Percentiles rank a stretch among this genome's conserved stretches.
Conservation (phyloP, 768 basidiomycete genomes). For the Trametes gibbosa region DNA sequence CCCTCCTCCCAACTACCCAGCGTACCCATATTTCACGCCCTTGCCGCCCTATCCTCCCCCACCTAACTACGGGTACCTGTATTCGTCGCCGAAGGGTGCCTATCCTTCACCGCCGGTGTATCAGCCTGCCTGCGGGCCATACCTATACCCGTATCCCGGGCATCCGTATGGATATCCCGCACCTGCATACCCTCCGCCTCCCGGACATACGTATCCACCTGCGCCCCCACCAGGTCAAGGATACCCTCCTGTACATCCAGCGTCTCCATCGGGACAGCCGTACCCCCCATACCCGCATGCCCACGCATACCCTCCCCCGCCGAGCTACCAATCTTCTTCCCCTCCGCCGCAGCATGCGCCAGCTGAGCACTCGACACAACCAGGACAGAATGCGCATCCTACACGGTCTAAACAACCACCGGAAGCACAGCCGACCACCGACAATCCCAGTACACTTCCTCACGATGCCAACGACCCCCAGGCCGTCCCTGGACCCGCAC, state of each 20-base stretch:
- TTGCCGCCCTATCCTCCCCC: constrained; percentile 25
- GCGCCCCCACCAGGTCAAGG: constrained; percentile 2
- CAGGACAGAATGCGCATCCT: not conserved
- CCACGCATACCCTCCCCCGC: constrained; percentile 20
- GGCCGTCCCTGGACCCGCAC: not conserved
- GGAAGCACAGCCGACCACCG: not conserved
- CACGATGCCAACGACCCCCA: not conserved
- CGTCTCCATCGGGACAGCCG: constrained; percentile 6
- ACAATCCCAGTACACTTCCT: not conserved
- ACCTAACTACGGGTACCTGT: constrained; percentile 11
- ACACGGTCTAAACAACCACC: not conserved
- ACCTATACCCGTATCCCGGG: constrained; percentile 19
- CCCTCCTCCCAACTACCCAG: constrained; percentile 20
- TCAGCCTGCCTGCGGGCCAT: constrained; percentile 19
- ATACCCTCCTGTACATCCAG: not conserved
- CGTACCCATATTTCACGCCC: constrained; percentile 39
- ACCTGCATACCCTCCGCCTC: constrained; percentile 11
- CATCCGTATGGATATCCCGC: constrained; percentile 13
- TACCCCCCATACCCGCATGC: constrained; percentile 15
- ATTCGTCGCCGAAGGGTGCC: constrained; percentile 19
- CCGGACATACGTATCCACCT: constrained; percentile 11
- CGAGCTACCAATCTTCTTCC: constrained; percentile 7
- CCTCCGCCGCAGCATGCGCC: not conserved
- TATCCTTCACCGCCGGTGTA: constrained; percentile 14
- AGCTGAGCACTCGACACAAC: constrained; percentile 1